A percentile compares a stretch with the other conserved stretches of the same genome.
phyloP scores from a whole-genome alignment of 2,329 filamentous ascomycete species.

The Zalaria obscura region DNA sequence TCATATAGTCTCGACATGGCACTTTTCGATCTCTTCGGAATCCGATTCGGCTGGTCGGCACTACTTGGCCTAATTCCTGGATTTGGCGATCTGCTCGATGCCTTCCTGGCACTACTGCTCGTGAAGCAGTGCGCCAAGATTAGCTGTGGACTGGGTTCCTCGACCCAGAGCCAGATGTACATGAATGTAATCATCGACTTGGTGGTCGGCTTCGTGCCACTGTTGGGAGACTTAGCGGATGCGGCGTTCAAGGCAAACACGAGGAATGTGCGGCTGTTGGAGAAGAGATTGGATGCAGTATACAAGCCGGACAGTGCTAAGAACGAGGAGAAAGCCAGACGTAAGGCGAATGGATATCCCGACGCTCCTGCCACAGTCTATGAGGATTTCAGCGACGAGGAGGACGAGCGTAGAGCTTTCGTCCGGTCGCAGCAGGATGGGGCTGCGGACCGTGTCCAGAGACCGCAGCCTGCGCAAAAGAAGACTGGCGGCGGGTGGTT shows the following conservation, averaged over 20 bases:
- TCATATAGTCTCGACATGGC: conserved; percentile 78
- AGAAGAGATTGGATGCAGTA: conserved; percentile 53
- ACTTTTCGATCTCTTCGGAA: conserved; percentile 66
- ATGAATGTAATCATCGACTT: conserved; percentile 68
- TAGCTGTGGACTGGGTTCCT: conserved; percentile 57
- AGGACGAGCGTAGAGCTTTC: conserved; percentile 11
- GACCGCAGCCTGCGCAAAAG: conserved; percentile 1
- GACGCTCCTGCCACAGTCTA: conserved; percentile 31
- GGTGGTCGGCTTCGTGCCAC: conserved; percentile 56
- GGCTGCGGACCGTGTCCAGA: conserved; percentile 1
- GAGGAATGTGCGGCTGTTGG: conserved; percentile 56
- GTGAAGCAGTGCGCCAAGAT: conserved; percentile 58
- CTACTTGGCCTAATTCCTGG: conserved; percentile 73
- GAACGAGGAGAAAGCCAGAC: conserved; percentile 13
- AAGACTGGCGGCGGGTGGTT: conserved; percentile 2
- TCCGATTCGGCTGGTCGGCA: conserved; percentile 79
- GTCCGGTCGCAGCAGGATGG: conserved; percentile 1
- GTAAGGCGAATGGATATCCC: conserved; percentile 15
- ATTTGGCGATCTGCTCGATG: conserved; percentile 63
- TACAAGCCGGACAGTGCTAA: conserved; percentile 34
- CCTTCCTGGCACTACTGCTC: conserved; percentile 61
- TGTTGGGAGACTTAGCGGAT: conserved; percentile 63
- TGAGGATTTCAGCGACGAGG: conserved; percentile 28
- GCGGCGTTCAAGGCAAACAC: conserved; percentile 63
- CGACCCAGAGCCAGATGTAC: conserved; percentile 57